Evolutionary conservation across 139 green algal species (phyloP), one percentile per base, ranked within the genome.

Genomic region (Diplosphaera chodatii): DNA sequence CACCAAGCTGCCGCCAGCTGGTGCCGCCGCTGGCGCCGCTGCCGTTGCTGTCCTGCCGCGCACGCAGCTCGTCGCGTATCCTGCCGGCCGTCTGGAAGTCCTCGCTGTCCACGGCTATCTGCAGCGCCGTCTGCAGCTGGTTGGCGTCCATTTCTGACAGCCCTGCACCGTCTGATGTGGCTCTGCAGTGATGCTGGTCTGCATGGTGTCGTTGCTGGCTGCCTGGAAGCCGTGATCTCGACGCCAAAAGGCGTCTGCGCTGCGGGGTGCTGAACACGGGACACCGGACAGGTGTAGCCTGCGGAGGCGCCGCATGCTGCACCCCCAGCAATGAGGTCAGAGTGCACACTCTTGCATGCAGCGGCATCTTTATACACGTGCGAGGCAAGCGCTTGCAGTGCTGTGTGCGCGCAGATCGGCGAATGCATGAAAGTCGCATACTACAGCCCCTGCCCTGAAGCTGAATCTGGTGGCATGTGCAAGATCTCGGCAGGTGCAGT

Each of bases 61-160:
- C 23, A 37, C 64, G 31, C 21, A 64, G 69, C 40, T 66, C 20
- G 22, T 70, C 40, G 0, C 85, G 71, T 0, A 91, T 73, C 0
- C 56, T 55, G 0, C 79, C 74, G 13, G 90, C 90, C 13, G 81
- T 23, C 15, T 15, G 13, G 32, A 88, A 96, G 67, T 96, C 82
- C 67, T 96, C 85, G 1, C 69, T 65, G 5, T 70, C 63, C 13
- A 96, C 87, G n/a, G 89, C 88, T 5, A 73, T 75, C 27, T 86
- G 83, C 25, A 96, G 84, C 0, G 79, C 79, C 4, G 90, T 96
- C 73, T 91, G 83, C 68, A 96, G 80, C 70, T 86, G 79, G 67
- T 95, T 95, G 29, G 79, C 79, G 74, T 95, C 90, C 40, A 80
- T 68, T 1, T 71, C n/a, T 0, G 32, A 21, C 23, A 86, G 67